Conservation (phyloP, 2,329 filamentous ascomycete genomes). For the Talaromyces sp. region DNA sequence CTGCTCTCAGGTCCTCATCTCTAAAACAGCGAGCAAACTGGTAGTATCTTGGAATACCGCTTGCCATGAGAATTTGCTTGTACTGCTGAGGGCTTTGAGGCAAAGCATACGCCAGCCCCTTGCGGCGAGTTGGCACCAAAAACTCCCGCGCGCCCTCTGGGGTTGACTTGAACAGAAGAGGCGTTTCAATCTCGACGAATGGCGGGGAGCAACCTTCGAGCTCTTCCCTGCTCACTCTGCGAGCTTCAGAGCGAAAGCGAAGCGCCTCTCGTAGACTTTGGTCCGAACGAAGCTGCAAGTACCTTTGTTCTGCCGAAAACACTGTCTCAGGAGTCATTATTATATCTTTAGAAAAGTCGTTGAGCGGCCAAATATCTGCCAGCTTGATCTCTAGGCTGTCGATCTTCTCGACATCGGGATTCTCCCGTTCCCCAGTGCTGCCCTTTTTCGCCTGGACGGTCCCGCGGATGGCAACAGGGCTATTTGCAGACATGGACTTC, state of each 20-base stretch:
- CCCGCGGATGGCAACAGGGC: slow-evolving; percentile 51
- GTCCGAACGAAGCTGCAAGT: slow-evolving; percentile 80
- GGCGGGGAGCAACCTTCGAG: slow-evolving; percentile 48
- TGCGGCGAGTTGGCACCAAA: slow-evolving; percentile 75
- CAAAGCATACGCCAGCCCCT: slow-evolving; percentile 77
- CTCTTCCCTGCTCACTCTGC: slow-evolving; percentile 48
- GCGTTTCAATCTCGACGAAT: slow-evolving; percentile 83
- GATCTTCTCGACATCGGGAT: slow-evolving; percentile 26
- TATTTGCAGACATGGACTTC: slow-evolving; percentile 43
- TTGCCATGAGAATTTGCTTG: slow-evolving; percentile 95
- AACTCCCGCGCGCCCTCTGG: slow-evolving; percentile 95
- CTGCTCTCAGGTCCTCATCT: slow-evolving; percentile 87
- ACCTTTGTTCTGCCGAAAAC: slow-evolving; percentile 69
- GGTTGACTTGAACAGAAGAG: slow-evolving; percentile 93
- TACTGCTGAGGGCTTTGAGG: slow-evolving; percentile 98
- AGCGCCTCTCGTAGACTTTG: slow-evolving; percentile 62
- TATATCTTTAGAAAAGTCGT: slow-evolving; percentile 68
- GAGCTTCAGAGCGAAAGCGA: slow-evolving; percentile 60
- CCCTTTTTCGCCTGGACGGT: slow-evolving; percentile 38
- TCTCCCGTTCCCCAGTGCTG: slow-evolving; percentile 24
- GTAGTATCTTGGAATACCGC: slow-evolving; percentile 75
- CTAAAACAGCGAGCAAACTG: slow-evolving; percentile 94
- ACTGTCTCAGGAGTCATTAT: slow-evolving; percentile 69
- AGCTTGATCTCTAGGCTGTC: slow-evolving; percentile 56
- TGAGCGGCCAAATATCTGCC: slow-evolving; percentile 60